Conservation (phyloP, 2,329 filamentous ascomycete genomes). For the Stachybotrys chartarum region DNA sequence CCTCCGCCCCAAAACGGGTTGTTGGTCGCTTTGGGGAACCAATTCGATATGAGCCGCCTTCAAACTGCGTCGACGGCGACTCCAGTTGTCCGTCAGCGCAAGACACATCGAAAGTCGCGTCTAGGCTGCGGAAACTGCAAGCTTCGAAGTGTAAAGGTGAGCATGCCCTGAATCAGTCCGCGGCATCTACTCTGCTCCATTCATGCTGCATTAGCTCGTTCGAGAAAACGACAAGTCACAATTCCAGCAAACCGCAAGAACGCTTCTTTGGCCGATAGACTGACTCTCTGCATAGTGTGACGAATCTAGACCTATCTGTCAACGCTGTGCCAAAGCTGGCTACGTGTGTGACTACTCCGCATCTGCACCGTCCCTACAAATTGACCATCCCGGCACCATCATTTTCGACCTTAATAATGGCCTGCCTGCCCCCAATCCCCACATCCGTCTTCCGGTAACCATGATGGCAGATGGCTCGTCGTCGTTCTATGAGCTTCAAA, state of each 20-base stretch:
- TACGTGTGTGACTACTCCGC: slow-evolving; percentile 40
- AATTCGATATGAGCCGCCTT: neutral
- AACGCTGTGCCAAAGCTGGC: slow-evolving; percentile 37
- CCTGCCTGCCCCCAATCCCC: neutral
- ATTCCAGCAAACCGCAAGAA: too few relatives aligned
- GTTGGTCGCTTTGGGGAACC: neutral
- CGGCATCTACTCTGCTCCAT: too few relatives aligned
- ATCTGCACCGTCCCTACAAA: slow-evolving; percentile 11
- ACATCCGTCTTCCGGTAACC: slow-evolving; percentile 15
- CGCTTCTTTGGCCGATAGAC: slow-evolving; percentile 2
- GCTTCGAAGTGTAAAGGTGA: slow-evolving; percentile 43
- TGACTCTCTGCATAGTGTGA: slow-evolving; percentile 36
- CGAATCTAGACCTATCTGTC: slow-evolving; percentile 40
- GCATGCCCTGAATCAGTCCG: slow-evolving; percentile 3
- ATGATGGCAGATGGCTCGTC: slow-evolving; percentile 9
- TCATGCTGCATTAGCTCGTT: too few relatives aligned
- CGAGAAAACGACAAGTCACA: too few relatives aligned
- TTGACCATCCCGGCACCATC: slow-evolving; percentile 10
- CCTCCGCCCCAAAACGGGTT: too few relatives aligned
- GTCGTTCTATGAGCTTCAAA: slow-evolving; percentile 22
- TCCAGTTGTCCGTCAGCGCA: slow-evolving; percentile 16
- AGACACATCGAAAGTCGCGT: slow-evolving; percentile 43
- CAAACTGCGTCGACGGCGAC: neutral
- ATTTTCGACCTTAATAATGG: slow-evolving; percentile 8
- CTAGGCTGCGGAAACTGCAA: slow-evolving; percentile 51